Evolutionary conservation across 2,329 filamentous ascomycete genomes (phyloP).

Genomic region (Penicillium italicum): DNA sequence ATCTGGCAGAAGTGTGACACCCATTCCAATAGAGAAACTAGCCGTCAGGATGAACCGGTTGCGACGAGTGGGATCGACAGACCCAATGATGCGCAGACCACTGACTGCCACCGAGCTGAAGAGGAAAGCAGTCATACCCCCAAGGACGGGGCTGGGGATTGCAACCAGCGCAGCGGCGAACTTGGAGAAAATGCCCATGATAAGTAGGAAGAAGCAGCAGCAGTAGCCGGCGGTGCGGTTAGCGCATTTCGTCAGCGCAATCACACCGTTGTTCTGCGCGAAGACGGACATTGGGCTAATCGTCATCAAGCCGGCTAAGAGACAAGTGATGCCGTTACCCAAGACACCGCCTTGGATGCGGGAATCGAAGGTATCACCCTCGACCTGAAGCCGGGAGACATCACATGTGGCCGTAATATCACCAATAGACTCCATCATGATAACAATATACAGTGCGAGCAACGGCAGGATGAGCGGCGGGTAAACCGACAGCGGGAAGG

Average conservation of each 20-base stretch:
- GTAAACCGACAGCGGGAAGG: conserved; percentile 63
- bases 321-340: conserved; percentile 63
- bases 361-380: conserved; percentile 62
- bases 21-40: conserved; percentile 58
- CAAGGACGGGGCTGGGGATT: conserved; percentile 54
- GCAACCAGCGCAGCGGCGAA: conserved; percentile 66
- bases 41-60: conserved; percentile 66
- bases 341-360: conserved; percentile 66
- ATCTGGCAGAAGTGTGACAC: conserved; percentile 47
- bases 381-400: conserved; percentile 61
- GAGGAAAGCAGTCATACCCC: conserved; percentile 59
- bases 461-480: conserved; percentile 64
- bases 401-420: conserved; percentile 67
- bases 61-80: conserved; percentile 60
- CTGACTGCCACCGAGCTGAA: conserved; percentile 64
- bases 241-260: conserved; percentile 64
- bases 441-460: conserved; percentile 56
- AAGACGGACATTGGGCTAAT: conserved; percentile 67
- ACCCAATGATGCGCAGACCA: conserved; percentile 63
- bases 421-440: conserved; percentile 65
- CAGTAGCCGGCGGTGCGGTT: conserved; percentile 66
- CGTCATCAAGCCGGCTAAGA: conserved; percentile 61
- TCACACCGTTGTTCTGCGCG: conserved; percentile 67
- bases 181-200: conserved; percentile 69
- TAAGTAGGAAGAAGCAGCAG: conserved; percentile 61